Base-by-base conservation (phyloP, 495 filamentous ascomycete genomes). In the Trichoderma virens region DNA sequence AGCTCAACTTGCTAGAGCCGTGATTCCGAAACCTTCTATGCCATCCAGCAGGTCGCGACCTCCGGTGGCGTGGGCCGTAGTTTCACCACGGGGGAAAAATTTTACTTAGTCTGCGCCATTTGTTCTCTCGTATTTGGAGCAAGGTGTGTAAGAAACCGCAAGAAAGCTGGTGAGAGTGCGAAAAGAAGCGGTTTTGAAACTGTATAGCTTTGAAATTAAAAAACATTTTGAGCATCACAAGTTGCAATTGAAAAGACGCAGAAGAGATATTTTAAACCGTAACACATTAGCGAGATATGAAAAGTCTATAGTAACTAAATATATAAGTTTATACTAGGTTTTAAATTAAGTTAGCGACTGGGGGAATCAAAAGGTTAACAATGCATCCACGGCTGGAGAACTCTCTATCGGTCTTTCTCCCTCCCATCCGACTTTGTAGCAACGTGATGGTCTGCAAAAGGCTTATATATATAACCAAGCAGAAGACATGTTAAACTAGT, bases 311-410 rank as follows among this genome's bases (percentile, higher is more conserved):
- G 51, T 56, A 56, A 56, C 51, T 56, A 56, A 28, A 56, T 51
- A 51, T n/a, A n/a, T 27, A 56, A 28, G 51, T 56, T 56, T 56
- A 56, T 56, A 56, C 51, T 56, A 56, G 5, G 27, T 28, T 28
- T 56, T 56, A 56, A 56, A 56, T 56, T 56, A 56, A 56, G 51
- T 56, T 56, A 56, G 51, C 51, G 51, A 56, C 51, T 56, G 51
- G 51, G 51, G 51, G 51, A 56, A 56, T 56, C 51, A 56, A 56
- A 56, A 56, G 51, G 51, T 56, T 18, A 56, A 56, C 51, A 56
- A 56, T 56, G 51, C 51, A 56, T 56, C 51, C 51, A 56, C 51
- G 51, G 51, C 51, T 56, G 51, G 51, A 56, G 51, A 56, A 56
- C 51, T 56, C 25, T 23, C 43, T 30, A 56, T 56, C 16, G 9